Base-by-base conservation (phyloP, 2,329 filamentous ascomycete species). In the Orbilia javanica region DNA sequence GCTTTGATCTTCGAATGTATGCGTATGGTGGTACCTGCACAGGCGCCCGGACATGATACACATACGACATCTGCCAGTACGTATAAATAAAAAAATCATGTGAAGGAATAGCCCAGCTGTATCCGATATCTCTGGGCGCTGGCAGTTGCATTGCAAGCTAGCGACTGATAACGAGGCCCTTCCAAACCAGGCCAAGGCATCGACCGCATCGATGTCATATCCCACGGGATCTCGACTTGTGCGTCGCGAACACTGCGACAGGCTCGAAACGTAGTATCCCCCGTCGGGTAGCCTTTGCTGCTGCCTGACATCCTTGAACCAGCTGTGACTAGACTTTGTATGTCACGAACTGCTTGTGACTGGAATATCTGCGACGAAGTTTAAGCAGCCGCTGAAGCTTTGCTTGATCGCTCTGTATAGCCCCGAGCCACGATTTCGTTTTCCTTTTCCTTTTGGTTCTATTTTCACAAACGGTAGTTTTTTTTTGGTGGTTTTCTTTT, bases 381-480 rank as follows among this genome's bases (percentile, higher is more conserved):
- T n/a, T 20, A 20, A 15, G 1, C n/a, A 34, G 5, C 50, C 20
- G 13, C 44, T 66, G 48, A 29, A 46, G n/a, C 36, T 64, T 64
- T 46, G 29, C n/a, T n/a, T n/a, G 7, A 39, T 13, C 10, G 34
- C 42, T 7, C 7, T 15, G n/a, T 8, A 44, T 44, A 8, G n/a
- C 42, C 3, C 42, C 15, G 4, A 44, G 42, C 42, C 42, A 44
- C 42, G 7, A 44, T 7, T 63, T 60, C 11, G 29, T 50, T 39
- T 53, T 36, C n/a, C 22, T 27, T 67, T 67, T 42, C 29, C 15
- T 50, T 18, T 25, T 29, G 48, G 25, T 50, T 70, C 53, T 70
- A 39, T 74, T 68, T 63, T 39, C 52, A 34, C 34, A 20, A n/a
- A 55, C 64, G 71, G 71, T 68, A 63, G 63, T 75, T 75, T 27